Evolutionary conservation across 768 basidiomycete species (phyloP).

Genomic region (Pleurotus pulmonarius): DNA sequence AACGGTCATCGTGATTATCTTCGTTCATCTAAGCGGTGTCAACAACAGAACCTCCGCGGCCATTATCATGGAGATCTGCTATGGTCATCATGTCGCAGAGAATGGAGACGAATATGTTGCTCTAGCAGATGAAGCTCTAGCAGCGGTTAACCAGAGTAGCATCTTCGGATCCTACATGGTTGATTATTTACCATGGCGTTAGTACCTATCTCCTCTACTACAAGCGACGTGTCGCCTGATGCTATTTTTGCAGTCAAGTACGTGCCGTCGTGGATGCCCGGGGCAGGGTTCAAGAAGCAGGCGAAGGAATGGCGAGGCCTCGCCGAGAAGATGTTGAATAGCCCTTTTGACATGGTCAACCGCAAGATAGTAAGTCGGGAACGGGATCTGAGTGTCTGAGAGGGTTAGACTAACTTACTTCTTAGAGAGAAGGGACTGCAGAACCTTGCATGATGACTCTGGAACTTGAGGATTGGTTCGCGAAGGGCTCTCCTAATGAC

Average conservation of each 20-base stretch:
- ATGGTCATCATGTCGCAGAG: slow-evolving; percentile 19
- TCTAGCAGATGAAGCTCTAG: slow-evolving; percentile 20
- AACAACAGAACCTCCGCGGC: slow-evolving; percentile 7
- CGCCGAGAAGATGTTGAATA: slow-evolving; percentile 30
- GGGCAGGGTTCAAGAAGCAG: slow-evolving; percentile 38
- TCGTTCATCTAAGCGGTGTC: not conserved
- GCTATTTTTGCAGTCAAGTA: slow-evolving; percentile 26
- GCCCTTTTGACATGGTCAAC: slow-evolving; percentile 29
- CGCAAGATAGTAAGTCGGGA: slow-evolving; percentile 20
- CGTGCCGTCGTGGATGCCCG: slow-evolving; percentile 46
- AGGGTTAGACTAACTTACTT: slow-evolving; percentile 3
- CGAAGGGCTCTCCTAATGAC: slow-evolving; percentile 12
- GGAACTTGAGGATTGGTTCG: slow-evolving; percentile 13
- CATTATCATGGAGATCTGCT: slow-evolving; percentile 16
- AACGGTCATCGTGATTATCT: not conserved
- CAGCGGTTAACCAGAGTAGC: slow-evolving; percentile 12
- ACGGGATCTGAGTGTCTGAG: not conserved
- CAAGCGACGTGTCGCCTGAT: slow-evolving; percentile 6
- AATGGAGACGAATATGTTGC: slow-evolving; percentile 20
- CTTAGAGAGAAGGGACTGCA: slow-evolving; percentile 12
- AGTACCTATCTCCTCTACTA: not conserved
- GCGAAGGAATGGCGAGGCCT: slow-evolving; percentile 31
- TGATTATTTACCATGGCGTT: slow-evolving; percentile 11
- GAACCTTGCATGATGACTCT: slow-evolving; percentile 16
- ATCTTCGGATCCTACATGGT: slow-evolving; percentile 20